These are phyloP conservation scores for Solanum lycopersicoides DNA, from an alignment of 257 asterid species.

Conservation along the genomic window DNA sequence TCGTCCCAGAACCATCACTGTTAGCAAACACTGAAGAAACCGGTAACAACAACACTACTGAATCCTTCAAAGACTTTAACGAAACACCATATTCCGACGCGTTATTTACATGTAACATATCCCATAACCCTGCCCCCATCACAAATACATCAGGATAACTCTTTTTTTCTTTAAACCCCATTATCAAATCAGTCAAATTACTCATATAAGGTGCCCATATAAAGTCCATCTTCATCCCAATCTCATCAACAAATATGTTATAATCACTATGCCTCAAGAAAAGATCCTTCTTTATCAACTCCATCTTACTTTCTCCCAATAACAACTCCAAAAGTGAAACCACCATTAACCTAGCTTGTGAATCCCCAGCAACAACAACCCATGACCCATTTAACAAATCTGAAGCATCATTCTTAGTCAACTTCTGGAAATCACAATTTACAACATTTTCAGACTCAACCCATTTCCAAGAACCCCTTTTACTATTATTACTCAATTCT, in stretches of 20 bases:
- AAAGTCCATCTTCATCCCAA: constrained; percentile 82
- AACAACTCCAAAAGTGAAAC: constrained; percentile 71
- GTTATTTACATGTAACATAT: constrained; percentile 70
- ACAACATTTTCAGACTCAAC: constrained; percentile 20
- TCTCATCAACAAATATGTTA: constrained; percentile 44
- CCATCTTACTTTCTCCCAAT: constrained; percentile 47
- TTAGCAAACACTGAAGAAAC: constrained; percentile 29
- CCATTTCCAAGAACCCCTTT: constrained; percentile 67
- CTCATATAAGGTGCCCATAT: constrained; percentile 75
- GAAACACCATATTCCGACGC: constrained; percentile 43
- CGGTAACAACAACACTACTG: constrained; percentile 48
- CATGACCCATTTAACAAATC: constrained; percentile 91
- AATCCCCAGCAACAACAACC: constrained; percentile 93
- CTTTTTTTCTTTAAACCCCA: constrained; percentile 25
- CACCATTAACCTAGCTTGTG: constrained; percentile 77
- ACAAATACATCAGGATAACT: constrained; percentile 65
- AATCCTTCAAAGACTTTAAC: constrained; percentile 43
- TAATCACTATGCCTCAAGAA: constrained; percentile 93
- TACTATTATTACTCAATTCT: not conserved
- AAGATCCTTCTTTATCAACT: constrained; percentile 48
- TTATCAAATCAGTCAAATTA: constrained; percentile 51
- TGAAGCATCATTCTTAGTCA: constrained; percentile 56
- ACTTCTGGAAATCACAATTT: constrained; percentile 72
- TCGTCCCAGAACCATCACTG: not conserved
- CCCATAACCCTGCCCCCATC: constrained; percentile 96